These are phyloP conservation scores for Psilocybe sp. DNA, from an alignment of 768 basidiomycete species.

Conservation along the genomic window DNA sequence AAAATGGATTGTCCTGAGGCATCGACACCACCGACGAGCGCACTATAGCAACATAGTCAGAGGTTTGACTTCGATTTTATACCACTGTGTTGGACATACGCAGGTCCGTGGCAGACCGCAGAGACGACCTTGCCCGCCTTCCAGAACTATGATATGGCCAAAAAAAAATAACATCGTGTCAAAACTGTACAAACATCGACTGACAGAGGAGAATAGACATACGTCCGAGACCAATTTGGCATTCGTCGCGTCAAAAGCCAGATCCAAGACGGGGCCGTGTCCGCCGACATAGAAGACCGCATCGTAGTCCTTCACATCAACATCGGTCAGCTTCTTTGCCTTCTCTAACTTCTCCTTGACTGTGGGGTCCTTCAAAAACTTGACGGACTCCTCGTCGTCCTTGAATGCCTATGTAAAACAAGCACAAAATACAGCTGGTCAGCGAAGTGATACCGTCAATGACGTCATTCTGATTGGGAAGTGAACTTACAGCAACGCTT, in stretches of 20 bases:
- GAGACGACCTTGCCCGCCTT: conserved; percentile 60
- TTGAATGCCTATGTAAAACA: conserved; percentile 36
- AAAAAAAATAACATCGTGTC: not conserved
- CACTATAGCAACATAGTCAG: conserved; percentile 29
- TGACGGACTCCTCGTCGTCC: conserved; percentile 49
- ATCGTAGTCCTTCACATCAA: conserved; percentile 60
- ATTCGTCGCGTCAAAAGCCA: conserved; percentile 55
- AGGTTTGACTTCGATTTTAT: not conserved
- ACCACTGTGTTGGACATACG: conserved; percentile 36
- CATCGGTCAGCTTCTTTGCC: conserved; percentile 59
- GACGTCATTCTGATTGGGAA: not conserved
- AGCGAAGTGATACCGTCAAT: too few species aligned
- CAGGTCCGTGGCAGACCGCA: conserved; percentile 82
- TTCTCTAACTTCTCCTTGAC: conserved; percentile 50
- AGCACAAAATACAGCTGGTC: too few species aligned
- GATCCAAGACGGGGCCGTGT: conserved; percentile 75
- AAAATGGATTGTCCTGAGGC: conserved; percentile 63
- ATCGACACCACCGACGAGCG: conserved; percentile 55
- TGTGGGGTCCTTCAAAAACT: conserved; percentile 57
- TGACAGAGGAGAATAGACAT: conserved; percentile 12
- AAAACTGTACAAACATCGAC: too few species aligned
- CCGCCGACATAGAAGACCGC: conserved; percentile 81
- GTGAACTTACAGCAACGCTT: conserved; percentile 50
- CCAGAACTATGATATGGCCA: conserved; percentile 49
- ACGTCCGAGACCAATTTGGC: conserved; percentile 56